A percentile compares a stretch with the other conserved stretches of the same genome.
Evolutionary conservation across 192 early-diverging fungal species (phyloP).

Genomic region (Umbelopsis ramanniana): DNA sequence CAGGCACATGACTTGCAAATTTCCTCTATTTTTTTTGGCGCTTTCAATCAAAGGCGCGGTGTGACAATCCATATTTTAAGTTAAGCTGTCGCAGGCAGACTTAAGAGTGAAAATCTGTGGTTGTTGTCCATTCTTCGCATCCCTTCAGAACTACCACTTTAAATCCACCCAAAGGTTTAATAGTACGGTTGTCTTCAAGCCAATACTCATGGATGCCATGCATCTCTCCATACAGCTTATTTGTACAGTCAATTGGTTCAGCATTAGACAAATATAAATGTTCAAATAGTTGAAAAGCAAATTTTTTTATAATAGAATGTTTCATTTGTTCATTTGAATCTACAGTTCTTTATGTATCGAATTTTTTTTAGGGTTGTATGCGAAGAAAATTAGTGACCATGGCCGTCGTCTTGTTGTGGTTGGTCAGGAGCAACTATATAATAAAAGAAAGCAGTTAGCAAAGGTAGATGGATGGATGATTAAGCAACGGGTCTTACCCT

Average conservation of each 20-base stretch:
- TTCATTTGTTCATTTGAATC: constrained; percentile 11
- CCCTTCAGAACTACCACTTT: no score
- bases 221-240: no score
- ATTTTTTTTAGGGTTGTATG: constrained; percentile 2
- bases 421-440: constrained; percentile 48
- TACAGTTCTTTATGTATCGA: constrained; percentile 7
- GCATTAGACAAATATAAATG: neutral
- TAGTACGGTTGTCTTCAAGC: no score
- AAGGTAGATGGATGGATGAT: neutral
- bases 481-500: constrained; percentile 35
- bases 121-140: no score
- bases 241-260: no score
- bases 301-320: neutral
- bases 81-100: no score
- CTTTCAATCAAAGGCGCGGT: neutral
- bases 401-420: constrained; percentile 53
- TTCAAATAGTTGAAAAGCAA: neutral
- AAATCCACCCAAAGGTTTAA: no score
- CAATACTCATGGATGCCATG: no score
- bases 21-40: neutral
- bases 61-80: neutral
- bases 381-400: constrained; percentile 46
- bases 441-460: neutral
- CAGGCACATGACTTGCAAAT: constrained; percentile 8
- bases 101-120: no score